A percentile compares a stretch with the other conserved stretches of the same genome.
Conservation (phyloP, 148 eudicot genomes). For the Drosera capensis region DNA sequence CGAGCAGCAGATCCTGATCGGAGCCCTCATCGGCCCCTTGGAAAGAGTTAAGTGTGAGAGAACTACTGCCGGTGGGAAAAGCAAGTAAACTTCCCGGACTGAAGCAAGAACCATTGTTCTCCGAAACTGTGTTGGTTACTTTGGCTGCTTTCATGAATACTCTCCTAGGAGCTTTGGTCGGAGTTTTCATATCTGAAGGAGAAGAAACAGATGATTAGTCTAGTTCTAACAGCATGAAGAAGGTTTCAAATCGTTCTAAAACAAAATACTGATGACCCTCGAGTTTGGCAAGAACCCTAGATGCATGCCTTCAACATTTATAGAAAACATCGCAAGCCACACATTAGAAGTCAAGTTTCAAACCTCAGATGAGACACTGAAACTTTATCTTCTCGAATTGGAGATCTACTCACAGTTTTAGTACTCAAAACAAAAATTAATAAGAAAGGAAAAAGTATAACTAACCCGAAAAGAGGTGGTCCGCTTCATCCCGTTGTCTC, state of each 20-base stretch:
- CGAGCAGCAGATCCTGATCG: slow-evolving; percentile 74
- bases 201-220: neutral
- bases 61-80: slow-evolving; percentile 28
- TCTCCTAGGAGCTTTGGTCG: slow-evolving; percentile 38
- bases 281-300: too few relatives aligned
- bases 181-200: slow-evolving; percentile 32
- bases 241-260: neutral
- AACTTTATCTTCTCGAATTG: too few relatives aligned
- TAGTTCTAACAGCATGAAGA: neutral
- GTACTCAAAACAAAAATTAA: neutral
- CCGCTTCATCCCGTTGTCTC: slow-evolving; percentile 29
- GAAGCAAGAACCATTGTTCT: slow-evolving; percentile 32
- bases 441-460: slow-evolving; percentile 2
- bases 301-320: too few relatives aligned
- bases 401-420: too few relatives aligned
- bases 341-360: too few relatives aligned
- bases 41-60: slow-evolving; percentile 39
- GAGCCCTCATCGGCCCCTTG: slow-evolving; percentile 37
- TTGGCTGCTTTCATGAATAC: slow-evolving; percentile 19
- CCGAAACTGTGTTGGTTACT: slow-evolving; percentile 30
- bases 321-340: too few relatives aligned
- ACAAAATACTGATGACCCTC: too few relatives aligned
- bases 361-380: too few relatives aligned
- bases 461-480: slow-evolving; percentile 39
- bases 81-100: slow-evolving; percentile 37